Evolutionary conservation across 1,139 yeast genomes (phyloP).

Genomic region (Magnusiomyces tetraspermus): DNA sequence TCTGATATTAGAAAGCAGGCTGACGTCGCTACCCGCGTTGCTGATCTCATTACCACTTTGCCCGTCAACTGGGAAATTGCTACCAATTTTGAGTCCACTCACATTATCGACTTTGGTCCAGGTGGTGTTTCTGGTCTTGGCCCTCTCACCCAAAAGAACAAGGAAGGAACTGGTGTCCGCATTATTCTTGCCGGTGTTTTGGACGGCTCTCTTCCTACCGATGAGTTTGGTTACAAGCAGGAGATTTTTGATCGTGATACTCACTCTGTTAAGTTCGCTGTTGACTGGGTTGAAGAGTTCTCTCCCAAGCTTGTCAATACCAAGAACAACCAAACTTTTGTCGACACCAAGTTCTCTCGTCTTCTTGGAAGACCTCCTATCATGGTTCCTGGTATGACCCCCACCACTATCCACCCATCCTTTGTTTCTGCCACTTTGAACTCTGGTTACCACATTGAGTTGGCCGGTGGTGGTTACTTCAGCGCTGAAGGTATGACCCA

Average conservation of each 20-base stretch:
- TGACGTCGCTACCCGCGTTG: slow-evolving; percentile 51
- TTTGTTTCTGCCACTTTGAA: slow-evolving; percentile 88
- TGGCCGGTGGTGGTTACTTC: slow-evolving; percentile 99
- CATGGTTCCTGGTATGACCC: slow-evolving; percentile 99
- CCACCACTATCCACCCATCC: slow-evolving; percentile 90
- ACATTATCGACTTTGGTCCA: slow-evolving; percentile 93
- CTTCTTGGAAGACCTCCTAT: slow-evolving; percentile 91
- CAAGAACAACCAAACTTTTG: slow-evolving; percentile 50
- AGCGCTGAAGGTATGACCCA: slow-evolving; percentile 55
- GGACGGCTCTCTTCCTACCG: slow-evolving; percentile 55
- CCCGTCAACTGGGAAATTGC: slow-evolving; percentile 95
- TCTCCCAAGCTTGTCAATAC: slow-evolving; percentile 74
- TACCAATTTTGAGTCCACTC: slow-evolving; percentile 71
- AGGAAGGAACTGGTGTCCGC: slow-evolving; percentile 97
- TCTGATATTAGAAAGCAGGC: slow-evolving; percentile 52
- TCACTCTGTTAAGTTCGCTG: slow-evolving; percentile 64
- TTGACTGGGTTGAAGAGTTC: slow-evolving; percentile 84
- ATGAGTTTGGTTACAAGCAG: slow-evolving; percentile 91
- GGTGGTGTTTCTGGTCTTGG: slow-evolving; percentile 99
- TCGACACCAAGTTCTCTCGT: slow-evolving; percentile 89
- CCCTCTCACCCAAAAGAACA: slow-evolving; percentile 89
- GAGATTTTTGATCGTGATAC: slow-evolving; percentile 73
- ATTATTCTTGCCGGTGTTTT: slow-evolving; percentile 87
- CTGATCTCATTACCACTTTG: slow-evolving; percentile 72
- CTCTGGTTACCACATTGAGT: slow-evolving; percentile 94